Conservation (phyloP, 2,329 filamentous ascomycete species). For the Dendrostoma leiphaemia region DNA sequence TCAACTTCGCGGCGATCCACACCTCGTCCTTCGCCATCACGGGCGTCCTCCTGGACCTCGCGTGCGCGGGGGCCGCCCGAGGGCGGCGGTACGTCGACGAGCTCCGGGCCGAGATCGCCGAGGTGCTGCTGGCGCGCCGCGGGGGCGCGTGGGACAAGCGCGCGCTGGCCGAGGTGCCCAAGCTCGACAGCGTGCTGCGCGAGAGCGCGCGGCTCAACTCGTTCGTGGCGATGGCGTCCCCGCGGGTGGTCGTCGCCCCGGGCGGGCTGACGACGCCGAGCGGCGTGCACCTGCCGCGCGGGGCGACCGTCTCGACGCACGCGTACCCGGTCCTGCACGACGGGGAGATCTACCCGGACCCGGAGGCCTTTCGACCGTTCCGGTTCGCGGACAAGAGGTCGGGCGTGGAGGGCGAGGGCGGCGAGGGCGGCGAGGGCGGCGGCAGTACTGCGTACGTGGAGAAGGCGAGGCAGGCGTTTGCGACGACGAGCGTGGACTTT, state of each 20-base stretch:
- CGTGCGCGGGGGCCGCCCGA: constrained; percentile 23
- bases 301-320: constrained; percentile 34
- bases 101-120: constrained; percentile 34
- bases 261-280: constrained; percentile 31
- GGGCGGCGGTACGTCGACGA: constrained; percentile 23
- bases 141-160: constrained; percentile 32
- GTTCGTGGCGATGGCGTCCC: constrained; percentile 34
- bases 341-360: constrained; percentile 30
- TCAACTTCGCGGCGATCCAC: constrained; percentile 35
- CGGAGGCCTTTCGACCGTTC: constrained; percentile 35
- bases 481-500: constrained; percentile 20
- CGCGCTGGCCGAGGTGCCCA: constrained; percentile 33
- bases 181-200: constrained; percentile 39
- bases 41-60: constrained; percentile 36
- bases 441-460: not conserved
- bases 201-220: constrained; percentile 40
- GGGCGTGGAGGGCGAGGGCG: not conserved
- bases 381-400: constrained; percentile 27
- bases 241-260: constrained; percentile 33
- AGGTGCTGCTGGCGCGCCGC: constrained; percentile 23
- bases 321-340: constrained; percentile 34
- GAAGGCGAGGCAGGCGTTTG: constrained; percentile 17
- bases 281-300: constrained; percentile 31
- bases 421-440: no score
- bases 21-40: constrained; percentile 37